phyloP scores from a whole-genome alignment of 192 early-diverging fungal genomes.

The Spizellomyces punctatus region DNA sequence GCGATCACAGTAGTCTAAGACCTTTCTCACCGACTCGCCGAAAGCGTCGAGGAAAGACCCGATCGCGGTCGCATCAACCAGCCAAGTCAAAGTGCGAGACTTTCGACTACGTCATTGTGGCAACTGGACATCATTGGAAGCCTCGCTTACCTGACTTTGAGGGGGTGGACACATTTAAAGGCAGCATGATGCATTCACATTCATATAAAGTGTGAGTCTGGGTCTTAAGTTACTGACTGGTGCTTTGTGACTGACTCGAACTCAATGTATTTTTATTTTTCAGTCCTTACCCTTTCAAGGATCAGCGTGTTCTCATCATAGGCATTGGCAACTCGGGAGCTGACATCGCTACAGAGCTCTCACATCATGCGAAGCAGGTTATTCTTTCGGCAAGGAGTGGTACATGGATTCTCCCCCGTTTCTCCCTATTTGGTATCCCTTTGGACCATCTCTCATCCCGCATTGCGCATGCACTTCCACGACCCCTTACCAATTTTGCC shows the following conservation, averaged over 20 bases:
- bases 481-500: slow-evolving; percentile 37
- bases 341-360: slow-evolving; percentile 61
- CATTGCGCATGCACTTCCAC: slow-evolving; percentile 39
- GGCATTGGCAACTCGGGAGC: slow-evolving; percentile 63
- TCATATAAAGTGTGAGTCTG: slow-evolving; percentile 53
- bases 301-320: slow-evolving; percentile 58
- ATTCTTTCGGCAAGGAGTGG: slow-evolving; percentile 49
- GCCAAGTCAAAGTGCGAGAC: slow-evolving; percentile 44
- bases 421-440: slow-evolving; percentile 48
- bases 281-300: slow-evolving; percentile 50
- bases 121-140: slow-evolving; percentile 60
- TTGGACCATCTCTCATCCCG: slow-evolving; percentile 51
- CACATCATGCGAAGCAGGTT: slow-evolving; percentile 53
- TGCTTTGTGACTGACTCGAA: neutral
- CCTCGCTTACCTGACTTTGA: slow-evolving; percentile 55
- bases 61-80: slow-evolving; percentile 14
- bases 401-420: slow-evolving; percentile 50
- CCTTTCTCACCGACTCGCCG: neutral
- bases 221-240: neutral
- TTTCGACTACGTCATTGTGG: slow-evolving; percentile 67
- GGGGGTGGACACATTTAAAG: slow-evolving; percentile 54
- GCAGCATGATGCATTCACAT: slow-evolving; percentile 59
- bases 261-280: slow-evolving; percentile 1
- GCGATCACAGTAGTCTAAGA: neutral
- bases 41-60: neutral